Base-by-base conservation (phyloP, 108 stramenopile species). In the Stephanodiscus triporus region DNA sequence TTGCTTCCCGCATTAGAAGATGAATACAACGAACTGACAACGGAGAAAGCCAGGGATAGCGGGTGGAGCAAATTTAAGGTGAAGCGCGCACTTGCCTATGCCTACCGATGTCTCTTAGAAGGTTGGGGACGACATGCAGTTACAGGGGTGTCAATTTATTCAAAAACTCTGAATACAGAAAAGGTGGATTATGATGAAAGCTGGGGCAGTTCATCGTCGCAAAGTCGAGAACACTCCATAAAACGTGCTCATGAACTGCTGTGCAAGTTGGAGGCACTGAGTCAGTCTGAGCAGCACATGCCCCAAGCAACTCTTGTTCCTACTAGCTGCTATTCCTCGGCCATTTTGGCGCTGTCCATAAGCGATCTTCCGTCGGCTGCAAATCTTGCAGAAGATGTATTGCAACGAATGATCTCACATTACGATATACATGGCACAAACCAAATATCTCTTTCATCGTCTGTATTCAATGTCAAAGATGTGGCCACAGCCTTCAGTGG, bases 81-180 rank as follows among this genome's bases (percentile, higher is more conserved):
- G 13, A 54, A 64, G 36, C 57, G 32, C 6, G 66, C 66, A 49
- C 54, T 80, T 19, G 47, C 60, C 22, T 67, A 69, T 26, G 36
- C 60, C 20, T 70, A 70, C 55, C 40, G 54, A 27, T 56, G 57
- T 30, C 61, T 82, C 13, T 59, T 66, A 32, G 81, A 82, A 55
- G 70, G 75, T 24, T 82, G 70, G 70, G 81, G 75, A n/a, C 71
- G 70, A 75, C 66, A 57, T 72, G 74, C 81, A 29, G 75, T 82
- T 4, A 38, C 63, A 4, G 29, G n/a, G n/a, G 34, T 43, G 36
- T 13, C 32, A 30, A 51, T 32, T 16, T 19, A 67, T 29, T 16
- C 13, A n/a, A 30, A 32, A 10, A 53, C 34, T 19, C 19, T 34
- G 19, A 19, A 20, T 61, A 42, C 36, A 40, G 37, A 42, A n/a